Evolutionary conservation across 148 eudicot species (phyloP).

Genomic region (Silene latifolia): DNA sequence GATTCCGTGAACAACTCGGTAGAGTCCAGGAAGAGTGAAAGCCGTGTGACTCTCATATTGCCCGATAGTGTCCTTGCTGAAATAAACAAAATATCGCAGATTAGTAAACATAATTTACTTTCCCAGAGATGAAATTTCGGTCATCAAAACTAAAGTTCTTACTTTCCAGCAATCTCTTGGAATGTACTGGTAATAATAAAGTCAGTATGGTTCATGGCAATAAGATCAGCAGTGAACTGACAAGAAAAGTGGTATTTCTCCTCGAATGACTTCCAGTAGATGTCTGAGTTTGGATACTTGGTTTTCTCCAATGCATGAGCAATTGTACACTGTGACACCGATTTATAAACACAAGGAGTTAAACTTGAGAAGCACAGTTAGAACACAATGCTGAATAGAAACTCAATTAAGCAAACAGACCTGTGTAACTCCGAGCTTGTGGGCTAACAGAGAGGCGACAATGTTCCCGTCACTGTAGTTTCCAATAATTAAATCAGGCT

Average conservation of each 20-base stretch:
- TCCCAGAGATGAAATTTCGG: not conserved
- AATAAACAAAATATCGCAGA: constrained; percentile 1
- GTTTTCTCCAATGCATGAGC: constrained; percentile 97
- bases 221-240: constrained; percentile 94
- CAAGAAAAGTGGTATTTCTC: constrained; percentile 92
- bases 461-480: constrained; percentile 97
- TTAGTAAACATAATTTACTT: not conserved
- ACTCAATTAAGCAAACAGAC: constrained; percentile 14
- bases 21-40: constrained; percentile 89
- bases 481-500: constrained; percentile 89
- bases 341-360: not conserved
- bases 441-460: constrained; percentile 89
- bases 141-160: constrained; percentile 11
- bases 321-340: constrained; percentile 65
- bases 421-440: constrained; percentile 90
- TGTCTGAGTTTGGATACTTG: constrained; percentile 90
- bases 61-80: constrained; percentile 93
- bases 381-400: not conserved
- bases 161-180: constrained; percentile 99
- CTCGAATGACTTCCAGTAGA: constrained; percentile 80
- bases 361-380: not conserved
- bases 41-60: constrained; percentile 88
- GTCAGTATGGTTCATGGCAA: constrained; percentile 92
- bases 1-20: constrained; percentile 95
- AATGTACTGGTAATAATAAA: constrained; percentile 97